Evolutionary conservation across 768 basidiomycete species (phyloP).

Genomic region (Lactarius sp.): DNA sequence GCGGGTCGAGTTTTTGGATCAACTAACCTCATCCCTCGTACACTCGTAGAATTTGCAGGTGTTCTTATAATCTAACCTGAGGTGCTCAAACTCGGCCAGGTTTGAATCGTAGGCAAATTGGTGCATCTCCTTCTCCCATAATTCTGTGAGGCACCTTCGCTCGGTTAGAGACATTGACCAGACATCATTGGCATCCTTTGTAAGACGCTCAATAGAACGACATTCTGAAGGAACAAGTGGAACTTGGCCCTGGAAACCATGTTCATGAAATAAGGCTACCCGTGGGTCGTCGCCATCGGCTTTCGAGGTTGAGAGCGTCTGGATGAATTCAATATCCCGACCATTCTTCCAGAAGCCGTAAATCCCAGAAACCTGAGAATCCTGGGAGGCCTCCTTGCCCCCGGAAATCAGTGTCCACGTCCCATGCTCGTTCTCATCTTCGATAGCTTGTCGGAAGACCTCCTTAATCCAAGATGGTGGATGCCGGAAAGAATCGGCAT

Average conservation of each 20-base stretch:
- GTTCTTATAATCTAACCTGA: constrained; percentile 39
- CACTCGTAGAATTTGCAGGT: constrained; percentile 36
- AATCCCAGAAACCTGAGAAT: background rate
- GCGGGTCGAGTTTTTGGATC: background rate
- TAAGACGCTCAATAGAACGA: constrained; percentile 39
- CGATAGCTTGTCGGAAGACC: background rate
- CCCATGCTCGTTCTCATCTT: constrained; percentile 11
- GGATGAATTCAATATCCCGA: background rate
- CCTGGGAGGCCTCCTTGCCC: background rate
- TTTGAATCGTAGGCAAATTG: constrained; percentile 30
- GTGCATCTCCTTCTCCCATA: constrained; percentile 45
- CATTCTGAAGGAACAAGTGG: constrained; percentile 37
- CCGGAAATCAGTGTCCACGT: constrained; percentile 1
- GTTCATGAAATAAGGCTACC: constrained; percentile 35
- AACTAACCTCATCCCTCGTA: constrained; percentile 49
- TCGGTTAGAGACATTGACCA: constrained; percentile 54
- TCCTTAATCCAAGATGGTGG: constrained; percentile 35
- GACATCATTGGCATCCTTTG: constrained; percentile 33
- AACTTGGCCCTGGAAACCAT: constrained; percentile 32
- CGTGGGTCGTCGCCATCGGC: background rate
- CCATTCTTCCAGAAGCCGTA: constrained; percentile 17
- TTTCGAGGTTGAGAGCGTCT: background rate
- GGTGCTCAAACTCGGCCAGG: constrained; percentile 40
- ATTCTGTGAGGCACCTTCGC: constrained; percentile 38
- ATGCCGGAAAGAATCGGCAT: constrained; percentile 37